phyloP scores from a whole-genome alignment of 345 rosid species.

The Populus nigra region DNA sequence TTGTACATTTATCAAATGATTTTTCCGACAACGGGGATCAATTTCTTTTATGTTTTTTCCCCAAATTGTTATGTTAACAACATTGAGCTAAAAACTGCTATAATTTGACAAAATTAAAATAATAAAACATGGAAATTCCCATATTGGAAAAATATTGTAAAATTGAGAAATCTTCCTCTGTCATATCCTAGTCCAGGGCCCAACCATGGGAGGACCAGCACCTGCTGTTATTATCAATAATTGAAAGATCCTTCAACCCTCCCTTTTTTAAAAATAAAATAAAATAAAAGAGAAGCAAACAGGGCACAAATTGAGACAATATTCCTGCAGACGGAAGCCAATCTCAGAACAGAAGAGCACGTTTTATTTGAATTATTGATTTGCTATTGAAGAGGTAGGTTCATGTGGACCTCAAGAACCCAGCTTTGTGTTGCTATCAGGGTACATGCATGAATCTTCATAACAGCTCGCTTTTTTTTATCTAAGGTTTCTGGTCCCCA shows the following conservation, averaged over 20 bases:
- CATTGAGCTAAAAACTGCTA: neutral
- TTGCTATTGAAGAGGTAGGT: neutral
- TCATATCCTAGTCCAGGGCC: neutral
- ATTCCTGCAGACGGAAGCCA: neutral
- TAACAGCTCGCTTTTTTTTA: neutral
- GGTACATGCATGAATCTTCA: neutral
- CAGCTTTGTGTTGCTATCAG: neutral
- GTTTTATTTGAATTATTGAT: neutral
- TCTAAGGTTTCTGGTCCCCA: neutral
- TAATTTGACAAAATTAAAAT: neutral
- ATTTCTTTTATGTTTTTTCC: neutral
- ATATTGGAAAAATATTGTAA: neutral
- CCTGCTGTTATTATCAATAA: neutral
- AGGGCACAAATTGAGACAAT: neutral
- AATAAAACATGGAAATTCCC: neutral
- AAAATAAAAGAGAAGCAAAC: neutral
- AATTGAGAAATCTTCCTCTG: neutral
- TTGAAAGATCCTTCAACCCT: neutral
- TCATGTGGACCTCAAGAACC: neutral
- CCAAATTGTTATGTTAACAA: neutral
- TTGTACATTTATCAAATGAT: neutral
- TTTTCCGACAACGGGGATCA: neutral
- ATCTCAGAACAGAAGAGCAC: neutral
- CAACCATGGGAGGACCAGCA: neutral
- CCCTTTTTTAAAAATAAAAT: too few relatives aligned